These are phyloP conservation scores for Suillus cothurnatus DNA, from an alignment of 768 basidiomycete genomes.

Conservation along the genomic window DNA sequence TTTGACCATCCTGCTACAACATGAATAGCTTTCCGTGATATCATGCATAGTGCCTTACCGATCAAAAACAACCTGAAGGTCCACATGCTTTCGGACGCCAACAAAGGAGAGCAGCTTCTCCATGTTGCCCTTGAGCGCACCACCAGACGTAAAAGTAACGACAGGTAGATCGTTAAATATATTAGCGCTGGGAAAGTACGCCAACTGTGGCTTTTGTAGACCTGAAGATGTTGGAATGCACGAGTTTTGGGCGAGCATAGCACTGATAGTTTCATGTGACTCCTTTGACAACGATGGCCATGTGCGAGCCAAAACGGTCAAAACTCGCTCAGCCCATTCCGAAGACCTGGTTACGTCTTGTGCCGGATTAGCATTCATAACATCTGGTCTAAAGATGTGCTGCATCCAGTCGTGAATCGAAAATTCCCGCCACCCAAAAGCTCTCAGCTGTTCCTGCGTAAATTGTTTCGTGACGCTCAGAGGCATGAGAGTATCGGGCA, in stretches of 20 bases:
- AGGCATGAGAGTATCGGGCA: slow-evolving; percentile 77
- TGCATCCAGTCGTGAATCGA: slow-evolving; percentile 74
- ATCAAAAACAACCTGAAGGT: slow-evolving; percentile 91
- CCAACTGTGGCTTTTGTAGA: slow-evolving; percentile 66
- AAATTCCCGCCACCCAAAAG: slow-evolving; percentile 83
- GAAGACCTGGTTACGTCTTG: slow-evolving; percentile 68
- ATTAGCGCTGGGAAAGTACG: slow-evolving; percentile 85
- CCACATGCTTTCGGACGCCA: slow-evolving; percentile 89
- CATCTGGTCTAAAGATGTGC: slow-evolving; percentile 55
- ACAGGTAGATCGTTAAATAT: slow-evolving; percentile 90
- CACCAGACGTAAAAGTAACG: slow-evolving; percentile 68
- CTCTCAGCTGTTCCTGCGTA: slow-evolving; percentile 47
- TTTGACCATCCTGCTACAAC: slow-evolving; percentile 69
- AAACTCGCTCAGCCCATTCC: slow-evolving; percentile 79
- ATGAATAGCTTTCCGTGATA: not conserved
- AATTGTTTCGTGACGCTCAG: slow-evolving; percentile 64
- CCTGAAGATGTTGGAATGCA: slow-evolving; percentile 61
- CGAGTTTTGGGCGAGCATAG: slow-evolving; percentile 43
- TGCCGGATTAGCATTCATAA: slow-evolving; percentile 44
- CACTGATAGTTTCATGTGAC: slow-evolving; percentile 44
- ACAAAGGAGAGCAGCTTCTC: slow-evolving; percentile 73
- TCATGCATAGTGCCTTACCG: slow-evolving; percentile 45
- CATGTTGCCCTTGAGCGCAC: slow-evolving; percentile 62
- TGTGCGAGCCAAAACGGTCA: slow-evolving; percentile 62
- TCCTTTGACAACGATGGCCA: slow-evolving; percentile 66